Evolutionary conservation across 2,329 filamentous ascomycete species (phyloP), one percentile per base, ranked within the genome.

Genomic region (Paraphoma sp.): DNA sequence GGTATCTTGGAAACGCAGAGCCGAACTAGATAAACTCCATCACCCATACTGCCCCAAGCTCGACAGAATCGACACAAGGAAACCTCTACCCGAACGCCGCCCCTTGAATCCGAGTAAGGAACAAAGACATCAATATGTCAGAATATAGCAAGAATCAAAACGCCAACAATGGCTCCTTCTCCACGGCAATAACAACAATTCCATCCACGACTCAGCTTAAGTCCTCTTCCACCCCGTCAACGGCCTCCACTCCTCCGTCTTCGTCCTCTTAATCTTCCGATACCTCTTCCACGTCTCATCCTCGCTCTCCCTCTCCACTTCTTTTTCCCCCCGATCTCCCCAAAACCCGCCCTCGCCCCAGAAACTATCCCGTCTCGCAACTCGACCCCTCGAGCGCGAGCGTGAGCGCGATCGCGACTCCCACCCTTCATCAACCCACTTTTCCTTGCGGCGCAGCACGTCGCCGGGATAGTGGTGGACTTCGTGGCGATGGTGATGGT

Each of bases 181-280:
- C 23, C 23, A 23, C 3, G 23, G 23, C 23, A 23, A 23, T n/a
- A 23, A 45, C 6, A 16, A 30, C 43, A 44, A 18, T 36, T 10
- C 12, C 12, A 23, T 23, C 23, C 23, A 23, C 29, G 28, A 40
- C 41, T 28, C 33, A 38, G 43, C 49, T 43, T 40, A 47, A 17
- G 57, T 29, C 44, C 64, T 57, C 43, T 62, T 51, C 57, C 62
- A 68, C 12, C 68, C 68, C 56, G 51, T 64, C 61, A 75, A 54
- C 16, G 73, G 73, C 51, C 60, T 69, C 60, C 65, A 64, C 56
- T 74, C 71, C 56, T 71, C 67, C 16, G 63, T 73, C 63, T 63
- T 64, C 48, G 63, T 70, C 61, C 67, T 69, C 61, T 71, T 72
- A 1, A 71, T 48, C 54, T 58, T 60, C 23, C 63, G 54, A 44